Base-by-base conservation (phyloP, 306 rosid species). In the Calophaca sinica region DNA sequence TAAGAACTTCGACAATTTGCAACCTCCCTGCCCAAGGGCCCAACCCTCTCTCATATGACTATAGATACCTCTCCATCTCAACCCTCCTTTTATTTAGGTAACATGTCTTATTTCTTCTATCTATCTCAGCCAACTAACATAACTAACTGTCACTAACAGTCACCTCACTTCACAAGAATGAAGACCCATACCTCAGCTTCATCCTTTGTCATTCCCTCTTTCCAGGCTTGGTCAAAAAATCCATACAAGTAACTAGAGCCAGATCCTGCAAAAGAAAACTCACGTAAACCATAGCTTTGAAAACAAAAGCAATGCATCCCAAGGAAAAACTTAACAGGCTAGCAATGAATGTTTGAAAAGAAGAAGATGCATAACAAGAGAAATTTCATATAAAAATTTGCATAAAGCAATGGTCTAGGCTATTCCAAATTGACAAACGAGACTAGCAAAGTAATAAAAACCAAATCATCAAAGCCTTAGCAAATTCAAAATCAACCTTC, bases 241-340 rank as follows among this genome's bases (percentile, higher is more conserved):
- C 98, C 99, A 76, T 92, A 96, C 83, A 96, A 82, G 81, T 92
- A 96, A 85, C 98, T 96, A 74, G 98, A 96, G 60, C 99, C 99
- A 80, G 99, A 96, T 67, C 99, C 99, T 96, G 85, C 48, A 45
- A 64, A 42, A 78, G 65, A 74, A 65, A 80, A 39, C 33, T 66
- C 60, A 35, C 12, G 58, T 64, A 71, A 78, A 45, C 62, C 73
- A 46, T 20, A 74, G 62, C 48, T 62, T 60, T 54, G 48, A 9
- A 13, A 53, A 39, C 36, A 31, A 35, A 81, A 31, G 42, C 11
- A 52, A 68, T 5, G 77, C 62, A 61, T 4, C 70, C 28, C 9
- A 35, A 36, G 31, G 31, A 65, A 58, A 54, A 35, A 42, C 45
- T 48, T 15, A 32, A 29, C 45, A 13, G 39, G 52, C 44, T 15